phyloP scores from a whole-genome alignment of 2,329 filamentous ascomycete genomes.

The Chlorencoelia australis region DNA sequence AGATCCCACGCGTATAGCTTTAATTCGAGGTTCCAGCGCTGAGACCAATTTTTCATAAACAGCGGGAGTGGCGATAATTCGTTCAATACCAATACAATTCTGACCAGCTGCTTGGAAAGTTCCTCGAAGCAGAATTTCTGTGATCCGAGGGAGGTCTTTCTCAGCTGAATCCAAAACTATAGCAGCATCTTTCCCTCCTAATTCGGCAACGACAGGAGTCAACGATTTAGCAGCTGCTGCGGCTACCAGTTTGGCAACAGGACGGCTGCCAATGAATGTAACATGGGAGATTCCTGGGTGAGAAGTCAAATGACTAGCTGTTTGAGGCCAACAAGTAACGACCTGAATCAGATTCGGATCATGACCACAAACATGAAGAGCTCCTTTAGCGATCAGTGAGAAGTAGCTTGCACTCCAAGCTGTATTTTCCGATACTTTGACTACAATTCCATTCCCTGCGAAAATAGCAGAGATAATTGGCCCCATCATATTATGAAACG shows the following conservation, averaged over 20 bases:
- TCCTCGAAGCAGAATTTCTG: conserved; percentile 77
- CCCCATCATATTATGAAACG: conserved; percentile 89
- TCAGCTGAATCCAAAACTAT: conserved; percentile 70
- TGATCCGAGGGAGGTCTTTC: conserved; percentile 58
- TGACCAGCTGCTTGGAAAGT: conserved; percentile 93
- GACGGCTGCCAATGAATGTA: conserved; percentile 88
- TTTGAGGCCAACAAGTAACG: conserved; percentile 78
- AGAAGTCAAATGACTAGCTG: conserved; percentile 71
- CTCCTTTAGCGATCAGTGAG: conserved; percentile 64
- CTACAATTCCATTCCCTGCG: conserved; percentile 79
- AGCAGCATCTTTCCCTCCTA: conserved; percentile 91
- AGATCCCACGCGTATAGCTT: conserved; percentile 65
- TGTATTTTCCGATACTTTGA: conserved; percentile 92
- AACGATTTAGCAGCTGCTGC: conserved; percentile 74
- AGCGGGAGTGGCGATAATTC: conserved; percentile 70
- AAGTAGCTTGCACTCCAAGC: conserved; percentile 89
- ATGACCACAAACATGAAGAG: conserved; percentile 73
- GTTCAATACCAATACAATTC: conserved; percentile 96
- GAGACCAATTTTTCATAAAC: conserved; percentile 65
- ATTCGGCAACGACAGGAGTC: conserved; percentile 81
- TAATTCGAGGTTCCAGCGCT: conserved; percentile 64
- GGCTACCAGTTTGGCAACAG: conserved; percentile 81
- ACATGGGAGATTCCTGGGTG: conserved; percentile 79
- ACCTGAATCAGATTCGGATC: conserved; percentile 74
- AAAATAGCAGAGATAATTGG: conserved; percentile 88